Conservation (phyloP, 345 rosid species). For the Populus alba region DNA sequence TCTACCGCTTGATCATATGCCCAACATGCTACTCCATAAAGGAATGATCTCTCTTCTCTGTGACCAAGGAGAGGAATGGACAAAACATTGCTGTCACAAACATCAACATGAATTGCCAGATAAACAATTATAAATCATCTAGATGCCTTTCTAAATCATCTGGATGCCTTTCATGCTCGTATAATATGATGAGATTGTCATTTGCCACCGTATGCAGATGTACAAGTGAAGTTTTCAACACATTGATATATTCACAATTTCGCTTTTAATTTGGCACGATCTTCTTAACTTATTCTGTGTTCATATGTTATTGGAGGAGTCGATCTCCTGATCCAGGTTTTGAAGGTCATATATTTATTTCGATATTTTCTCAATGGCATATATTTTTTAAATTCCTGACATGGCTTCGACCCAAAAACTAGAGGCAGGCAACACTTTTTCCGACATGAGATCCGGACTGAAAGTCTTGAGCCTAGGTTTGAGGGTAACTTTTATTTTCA, state of each 20-base stretch:
- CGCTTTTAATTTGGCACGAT: background rate
- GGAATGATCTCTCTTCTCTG: background rate
- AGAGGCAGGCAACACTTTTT: too few relatives aligned
- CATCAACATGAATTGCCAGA: slow-evolving; percentile 8
- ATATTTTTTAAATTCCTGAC: too few relatives aligned
- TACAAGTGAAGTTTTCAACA: slow-evolving; percentile 9
- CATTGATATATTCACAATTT: background rate
- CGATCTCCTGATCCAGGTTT: background rate
- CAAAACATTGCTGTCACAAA: background rate
- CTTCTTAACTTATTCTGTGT: background rate
- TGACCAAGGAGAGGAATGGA: background rate
- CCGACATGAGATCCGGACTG: background rate
- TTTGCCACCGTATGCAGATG: background rate
- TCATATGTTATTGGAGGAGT: background rate
- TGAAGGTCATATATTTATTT: background rate
- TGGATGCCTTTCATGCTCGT: too few relatives aligned
- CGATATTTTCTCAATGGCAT: background rate
- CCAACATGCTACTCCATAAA: background rate
- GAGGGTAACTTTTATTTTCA: background rate
- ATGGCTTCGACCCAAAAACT: too few relatives aligned
- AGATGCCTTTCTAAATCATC: background rate
- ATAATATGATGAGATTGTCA: slow-evolving; percentile 2
- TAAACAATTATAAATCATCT: background rate
- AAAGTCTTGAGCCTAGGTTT: too few relatives aligned
- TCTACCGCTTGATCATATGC: background rate